phyloP scores from a whole-genome alignment of 306 rosid genomes.

The Quercus engelmannii region DNA sequence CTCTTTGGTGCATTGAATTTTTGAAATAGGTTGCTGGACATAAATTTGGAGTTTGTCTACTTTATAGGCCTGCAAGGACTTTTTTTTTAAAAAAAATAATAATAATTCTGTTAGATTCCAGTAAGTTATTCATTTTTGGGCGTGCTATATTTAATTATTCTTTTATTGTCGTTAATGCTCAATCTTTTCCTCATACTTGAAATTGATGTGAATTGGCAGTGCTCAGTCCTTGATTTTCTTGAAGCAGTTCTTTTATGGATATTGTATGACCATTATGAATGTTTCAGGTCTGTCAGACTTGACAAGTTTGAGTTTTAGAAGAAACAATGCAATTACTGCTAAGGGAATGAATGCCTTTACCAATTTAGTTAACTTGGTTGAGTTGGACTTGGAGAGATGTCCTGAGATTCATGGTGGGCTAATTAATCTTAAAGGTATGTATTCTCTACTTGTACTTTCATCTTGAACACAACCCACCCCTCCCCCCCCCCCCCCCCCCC shows the following conservation, averaged over 20 bases:
- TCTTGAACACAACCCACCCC: neutral
- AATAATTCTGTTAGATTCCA: neutral
- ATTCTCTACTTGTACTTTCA: slow-evolving; percentile 15
- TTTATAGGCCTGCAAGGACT: neutral
- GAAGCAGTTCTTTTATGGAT: neutral
- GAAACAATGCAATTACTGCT: slow-evolving; percentile 77
- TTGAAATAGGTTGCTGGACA: neutral
- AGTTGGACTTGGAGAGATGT: slow-evolving; percentile 94
- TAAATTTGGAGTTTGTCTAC: neutral
- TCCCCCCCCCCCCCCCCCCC: too few species aligned
- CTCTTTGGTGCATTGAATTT: neutral
- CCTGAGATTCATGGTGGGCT: slow-evolving; percentile 90
- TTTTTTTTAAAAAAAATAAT: too few species aligned
- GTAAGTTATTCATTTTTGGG: neutral
- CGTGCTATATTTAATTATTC: neutral
- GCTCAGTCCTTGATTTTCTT: neutral
- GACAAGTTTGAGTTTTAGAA: slow-evolving; percentile 80
- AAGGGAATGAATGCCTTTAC: slow-evolving; percentile 74
- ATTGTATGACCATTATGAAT: slow-evolving; percentile 21
- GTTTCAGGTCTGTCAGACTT: slow-evolving; percentile 74
- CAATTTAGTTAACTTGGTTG: slow-evolving; percentile 61
- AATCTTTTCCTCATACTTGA: neutral
- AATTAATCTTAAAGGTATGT: slow-evolving; percentile 69
- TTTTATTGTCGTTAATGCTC: neutral
- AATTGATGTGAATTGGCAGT: neutral